Evolutionary conservation across 2,329 filamentous ascomycete genomes (phyloP).

Genomic region (Penicillium sp.): DNA sequence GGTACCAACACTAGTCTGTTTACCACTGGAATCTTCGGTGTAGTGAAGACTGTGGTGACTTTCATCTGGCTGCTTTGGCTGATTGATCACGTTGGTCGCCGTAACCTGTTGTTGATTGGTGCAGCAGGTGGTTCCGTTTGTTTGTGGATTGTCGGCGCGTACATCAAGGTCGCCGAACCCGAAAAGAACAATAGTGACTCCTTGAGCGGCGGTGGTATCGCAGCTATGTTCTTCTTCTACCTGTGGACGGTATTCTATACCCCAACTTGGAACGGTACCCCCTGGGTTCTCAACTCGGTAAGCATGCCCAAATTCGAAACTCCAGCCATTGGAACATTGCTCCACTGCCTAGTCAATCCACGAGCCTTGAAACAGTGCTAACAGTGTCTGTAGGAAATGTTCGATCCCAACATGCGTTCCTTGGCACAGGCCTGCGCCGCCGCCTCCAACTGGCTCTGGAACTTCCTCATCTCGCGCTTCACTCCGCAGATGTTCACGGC

Average conservation of each 20-base stretch:
- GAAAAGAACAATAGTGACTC: constrained; percentile 21
- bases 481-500: constrained; percentile 46
- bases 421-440: constrained; percentile 69
- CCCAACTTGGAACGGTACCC: constrained; percentile 70
- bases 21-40: constrained; percentile 74
- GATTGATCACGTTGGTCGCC: constrained; percentile 64
- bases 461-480: constrained; percentile 40
- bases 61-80: constrained; percentile 68
- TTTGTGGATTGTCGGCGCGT: constrained; percentile 41
- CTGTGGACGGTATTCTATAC: constrained; percentile 74
- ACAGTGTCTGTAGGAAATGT: constrained; percentile 57
- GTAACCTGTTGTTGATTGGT: constrained; percentile 65
- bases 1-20: constrained; percentile 61
- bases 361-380: not conserved
- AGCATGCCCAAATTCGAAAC: constrained; percentile 1
- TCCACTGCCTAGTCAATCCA: not conserved
- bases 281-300: constrained; percentile 70
- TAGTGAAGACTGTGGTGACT: constrained; percentile 70
- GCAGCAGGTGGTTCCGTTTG: constrained; percentile 57
- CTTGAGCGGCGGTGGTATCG: constrained; percentile 38
- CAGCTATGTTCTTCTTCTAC: constrained; percentile 66
- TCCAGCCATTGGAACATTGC: not conserved
- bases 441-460: constrained; percentile 41
- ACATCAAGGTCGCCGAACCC: constrained; percentile 38
- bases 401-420: constrained; percentile 66